Percentiles rank a stretch among this genome's conserved stretches.
Conservation (phyloP, 2,329 filamentous ascomycete genomes). For the Fusarium sp. region DNA sequence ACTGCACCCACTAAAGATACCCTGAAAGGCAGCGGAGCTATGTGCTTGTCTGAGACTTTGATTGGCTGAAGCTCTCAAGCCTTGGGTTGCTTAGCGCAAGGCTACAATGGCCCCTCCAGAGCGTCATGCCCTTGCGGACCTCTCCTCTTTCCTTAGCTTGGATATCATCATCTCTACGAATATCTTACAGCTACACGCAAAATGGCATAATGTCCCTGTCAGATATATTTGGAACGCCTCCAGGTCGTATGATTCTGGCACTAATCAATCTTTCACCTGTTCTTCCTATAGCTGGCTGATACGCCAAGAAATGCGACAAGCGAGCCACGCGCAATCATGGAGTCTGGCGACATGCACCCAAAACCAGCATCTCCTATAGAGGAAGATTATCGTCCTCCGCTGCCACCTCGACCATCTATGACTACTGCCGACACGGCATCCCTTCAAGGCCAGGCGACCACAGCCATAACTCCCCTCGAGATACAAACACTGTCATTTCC, state of each 20-base stretch:
- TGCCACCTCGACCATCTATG: constrained; percentile 65
- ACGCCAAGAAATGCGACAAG: constrained; percentile 48
- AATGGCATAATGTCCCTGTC: constrained; percentile 51
- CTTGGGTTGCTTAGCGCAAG: constrained; percentile 44
- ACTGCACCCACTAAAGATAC: constrained; percentile 33
- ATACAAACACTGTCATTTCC: constrained; percentile 81
- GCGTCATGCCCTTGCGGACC: constrained; percentile 34
- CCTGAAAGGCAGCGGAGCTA: constrained; percentile 27
- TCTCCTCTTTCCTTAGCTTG: constrained; percentile 29
- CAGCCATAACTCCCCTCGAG: constrained; percentile 84
- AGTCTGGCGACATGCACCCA: constrained; percentile 47
- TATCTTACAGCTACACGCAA: constrained; percentile 43
- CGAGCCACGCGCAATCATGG: constrained; percentile 33
- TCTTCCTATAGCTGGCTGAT: constrained; percentile 14
- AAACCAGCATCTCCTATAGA: constrained; percentile 48
- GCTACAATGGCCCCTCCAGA: constrained; percentile 46
- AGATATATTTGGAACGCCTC: constrained; percentile 14
- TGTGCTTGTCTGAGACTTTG: constrained; percentile 1
- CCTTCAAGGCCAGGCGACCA: constrained; percentile 78
- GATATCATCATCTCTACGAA: constrained; percentile 15
- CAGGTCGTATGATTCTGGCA: constrained; percentile 34
- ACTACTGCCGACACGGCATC: constrained; percentile 56
- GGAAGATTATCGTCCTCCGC: constrained; percentile 65
- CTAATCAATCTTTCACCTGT: not conserved
- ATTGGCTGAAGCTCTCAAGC: constrained; percentile 42